Conservation (phyloP, 2,329 filamentous ascomycete species). For the Fusarium citri region DNA sequence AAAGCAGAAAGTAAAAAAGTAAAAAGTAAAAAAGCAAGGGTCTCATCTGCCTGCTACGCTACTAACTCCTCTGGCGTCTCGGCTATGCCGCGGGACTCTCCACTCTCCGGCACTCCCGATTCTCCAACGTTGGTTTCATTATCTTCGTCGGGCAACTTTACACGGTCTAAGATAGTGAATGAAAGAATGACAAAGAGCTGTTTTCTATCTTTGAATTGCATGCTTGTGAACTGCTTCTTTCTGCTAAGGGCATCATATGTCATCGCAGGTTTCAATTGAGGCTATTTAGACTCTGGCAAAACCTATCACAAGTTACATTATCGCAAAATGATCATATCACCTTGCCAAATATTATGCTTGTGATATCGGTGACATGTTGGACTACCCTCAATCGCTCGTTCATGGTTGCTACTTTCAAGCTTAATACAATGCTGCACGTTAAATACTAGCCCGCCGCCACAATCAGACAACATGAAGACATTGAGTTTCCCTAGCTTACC, state of each 20-base stretch:
- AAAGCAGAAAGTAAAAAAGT: neutral
- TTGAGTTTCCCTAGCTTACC: slow-evolving; percentile 3
- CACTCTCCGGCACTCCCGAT: slow-evolving; percentile 34
- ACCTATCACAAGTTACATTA: neutral
- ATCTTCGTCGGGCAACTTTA: neutral
- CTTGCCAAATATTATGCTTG: neutral
- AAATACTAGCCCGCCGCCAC: slow-evolving; percentile 8
- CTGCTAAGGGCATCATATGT: neutral
- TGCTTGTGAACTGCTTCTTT: neutral
- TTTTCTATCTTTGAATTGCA: neutral
- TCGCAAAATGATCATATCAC: neutral
- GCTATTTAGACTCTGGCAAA: slow-evolving; percentile 5
- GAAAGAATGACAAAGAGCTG: neutral
- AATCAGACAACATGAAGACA: slow-evolving; percentile 5
- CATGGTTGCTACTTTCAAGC: neutral
- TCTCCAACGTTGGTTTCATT: neutral
- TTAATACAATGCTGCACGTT: slow-evolving; percentile 13
- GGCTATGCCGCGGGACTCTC: slow-evolving; percentile 25
- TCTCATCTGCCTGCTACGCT: slow-evolving; percentile 14
- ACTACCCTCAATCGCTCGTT: neutral
- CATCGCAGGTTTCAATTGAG: slow-evolving; percentile 2
- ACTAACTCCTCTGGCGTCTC: slow-evolving; percentile 25
- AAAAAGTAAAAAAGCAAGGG: slow-evolving; percentile 8
- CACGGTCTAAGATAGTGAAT: neutral
- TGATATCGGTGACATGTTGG: neutral